Base-by-base conservation (phyloP, 257 asterid species). In the Orobanche coerulescens region DNA sequence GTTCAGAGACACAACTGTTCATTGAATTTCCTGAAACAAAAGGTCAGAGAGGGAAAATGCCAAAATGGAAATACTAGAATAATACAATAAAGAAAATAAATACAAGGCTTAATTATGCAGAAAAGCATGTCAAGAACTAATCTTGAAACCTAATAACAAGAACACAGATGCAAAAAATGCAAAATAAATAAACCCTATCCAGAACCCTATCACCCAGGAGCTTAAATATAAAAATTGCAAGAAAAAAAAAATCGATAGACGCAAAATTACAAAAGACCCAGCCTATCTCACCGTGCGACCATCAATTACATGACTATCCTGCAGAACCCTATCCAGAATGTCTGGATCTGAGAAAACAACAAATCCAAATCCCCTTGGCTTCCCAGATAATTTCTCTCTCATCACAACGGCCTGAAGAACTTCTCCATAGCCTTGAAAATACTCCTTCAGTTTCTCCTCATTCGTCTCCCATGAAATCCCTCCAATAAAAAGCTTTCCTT, bases 381-480 rank as follows among this genome's bases (percentile, higher is more conserved):
- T 89, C 15, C 91, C 91, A 14, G 94, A 55, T 1, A 84, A 11
- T 62, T 89, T 86, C 12, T 86, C 95, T 37, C 94, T 77, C 95
- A 89, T 84, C 6, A 86, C 94, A 14, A 82, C 94, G 6, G 95
- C 69, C 70, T 86, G 96, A 74, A 77, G 28, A n/a, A 88, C 91
- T 22, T 88, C 96, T 0, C 96, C 96, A 44, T 76, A 88, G 2
- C 75, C 75, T 53, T 82, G 82, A 30, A 88, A 88, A 73, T 88
- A 80, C 51, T 88, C 96, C 70, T 65, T 81, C 54, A 89, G 82
- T 71, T 79, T 86, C 24, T 86, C 95, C 73, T 89, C 95, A 23
- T 73, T 31, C 2, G 95, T 89, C 49, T 89, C 95, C 96, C 96
- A 86, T 3, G 95, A 86, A 42, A 89, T 89, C 70, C 96, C 96